Evolutionary conservation across 139 green algal species (phyloP).

Genomic region (Asterochloris erici): DNA sequence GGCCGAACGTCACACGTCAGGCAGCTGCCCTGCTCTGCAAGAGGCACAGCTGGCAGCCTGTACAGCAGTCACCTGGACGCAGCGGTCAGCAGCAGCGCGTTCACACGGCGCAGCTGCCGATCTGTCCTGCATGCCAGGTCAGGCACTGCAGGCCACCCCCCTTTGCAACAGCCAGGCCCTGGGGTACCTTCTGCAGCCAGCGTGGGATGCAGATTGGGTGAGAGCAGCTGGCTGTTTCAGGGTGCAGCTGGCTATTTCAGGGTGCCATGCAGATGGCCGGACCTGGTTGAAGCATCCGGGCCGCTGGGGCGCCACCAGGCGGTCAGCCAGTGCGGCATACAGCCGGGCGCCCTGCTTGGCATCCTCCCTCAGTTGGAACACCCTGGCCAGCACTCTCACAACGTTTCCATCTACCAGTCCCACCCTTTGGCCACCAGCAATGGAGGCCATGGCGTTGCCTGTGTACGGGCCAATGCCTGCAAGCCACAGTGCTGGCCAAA

Average conservation of each 20-base stretch:
- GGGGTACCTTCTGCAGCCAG: too few species aligned
- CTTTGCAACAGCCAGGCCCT: too few species aligned
- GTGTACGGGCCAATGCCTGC: constrained; percentile 89
- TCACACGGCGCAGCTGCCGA: too few species aligned
- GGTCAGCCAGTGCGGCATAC: constrained; percentile 46
- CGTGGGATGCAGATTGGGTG: too few species aligned
- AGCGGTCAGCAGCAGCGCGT: too few species aligned
- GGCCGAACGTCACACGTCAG: too few species aligned
- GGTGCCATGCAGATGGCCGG: too few species aligned
- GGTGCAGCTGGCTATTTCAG: not conserved
- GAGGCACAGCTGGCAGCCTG: too few species aligned
- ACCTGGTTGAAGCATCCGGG: constrained; percentile 95
- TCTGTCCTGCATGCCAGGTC: too few species aligned
- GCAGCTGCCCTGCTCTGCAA: too few species aligned
- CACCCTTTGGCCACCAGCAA: constrained; percentile 67
- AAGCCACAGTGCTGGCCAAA: not conserved
- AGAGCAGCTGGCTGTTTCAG: not conserved
- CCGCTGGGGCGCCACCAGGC: constrained; percentile 60
- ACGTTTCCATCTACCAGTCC: constrained; percentile 96
- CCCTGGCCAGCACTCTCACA: constrained; percentile 73
- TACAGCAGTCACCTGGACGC: too few species aligned
- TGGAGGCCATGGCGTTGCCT: constrained; percentile 81
- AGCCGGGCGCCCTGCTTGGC: constrained; percentile 19
- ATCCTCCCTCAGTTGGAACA: constrained; percentile 38
- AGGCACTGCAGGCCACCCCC: too few species aligned